phyloP scores from a whole-genome alignment of 2,329 filamentous ascomycete genomes.

The Fusarium pseudograminearum region DNA sequence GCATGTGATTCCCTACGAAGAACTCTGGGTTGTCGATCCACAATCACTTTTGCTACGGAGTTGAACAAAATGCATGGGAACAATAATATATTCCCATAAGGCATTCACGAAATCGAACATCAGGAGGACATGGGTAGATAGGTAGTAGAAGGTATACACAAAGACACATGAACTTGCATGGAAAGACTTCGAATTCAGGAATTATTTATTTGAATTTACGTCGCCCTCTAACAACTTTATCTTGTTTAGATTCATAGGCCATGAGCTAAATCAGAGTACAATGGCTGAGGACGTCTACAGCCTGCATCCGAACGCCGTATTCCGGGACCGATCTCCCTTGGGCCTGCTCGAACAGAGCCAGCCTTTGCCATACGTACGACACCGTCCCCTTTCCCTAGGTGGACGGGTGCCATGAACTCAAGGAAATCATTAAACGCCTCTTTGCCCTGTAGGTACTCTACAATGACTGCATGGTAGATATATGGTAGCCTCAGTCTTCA shows the following conservation, averaged over 20 bases:
- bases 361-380: slow-evolving; percentile 40
- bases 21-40: neutral
- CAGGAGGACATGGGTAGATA: neutral
- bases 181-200: neutral
- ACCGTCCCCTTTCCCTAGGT: slow-evolving; percentile 25
- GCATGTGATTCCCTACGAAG: too few relatives aligned
- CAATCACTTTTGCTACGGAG: neutral
- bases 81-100: neutral
- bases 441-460: slow-evolving; percentile 34
- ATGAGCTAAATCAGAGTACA: slow-evolving; percentile 31
- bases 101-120: neutral
- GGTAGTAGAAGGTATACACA: neutral
- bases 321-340: slow-evolving; percentile 35
- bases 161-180: neutral
- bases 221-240: slow-evolving; percentile 31
- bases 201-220: slow-evolving; percentile 3
- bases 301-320: slow-evolving; percentile 47
- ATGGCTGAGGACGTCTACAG: slow-evolving; percentile 34
- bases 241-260: slow-evolving; percentile 20
- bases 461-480: slow-evolving; percentile 17
- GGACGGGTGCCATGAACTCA: slow-evolving; percentile 23
- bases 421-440: slow-evolving; percentile 42
- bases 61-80: neutral
- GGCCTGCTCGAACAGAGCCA: slow-evolving; percentile 30
- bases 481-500: slow-evolving; percentile 48